These are phyloP conservation scores for Epichloe uncinata DNA, from an alignment of 2,329 filamentous ascomycete species.

Conservation along the genomic window DNA sequence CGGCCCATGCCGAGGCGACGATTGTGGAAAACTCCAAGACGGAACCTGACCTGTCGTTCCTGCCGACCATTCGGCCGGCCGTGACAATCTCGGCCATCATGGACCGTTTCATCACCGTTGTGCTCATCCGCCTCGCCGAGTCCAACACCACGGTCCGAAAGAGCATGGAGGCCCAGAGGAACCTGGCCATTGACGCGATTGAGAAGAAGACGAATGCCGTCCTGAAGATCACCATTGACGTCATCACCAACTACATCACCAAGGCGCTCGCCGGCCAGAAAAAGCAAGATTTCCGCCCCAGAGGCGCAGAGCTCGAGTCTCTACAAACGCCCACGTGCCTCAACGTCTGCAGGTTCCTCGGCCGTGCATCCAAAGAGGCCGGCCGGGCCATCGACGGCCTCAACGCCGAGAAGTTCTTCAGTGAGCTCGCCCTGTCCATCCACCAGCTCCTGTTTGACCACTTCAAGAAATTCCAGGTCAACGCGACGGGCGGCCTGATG, in stretches of 20 bases:
- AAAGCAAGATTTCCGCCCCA: conserved; percentile 83
- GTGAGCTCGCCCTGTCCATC: conserved; percentile 70
- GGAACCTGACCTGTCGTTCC: conserved; percentile 78
- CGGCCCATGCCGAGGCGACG: conserved; percentile 58
- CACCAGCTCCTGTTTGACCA: conserved; percentile 75
- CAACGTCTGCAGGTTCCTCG: conserved; percentile 67
- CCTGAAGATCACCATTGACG: conserved; percentile 45
- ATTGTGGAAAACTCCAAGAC: conserved; percentile 66
- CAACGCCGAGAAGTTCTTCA: conserved; percentile 70
- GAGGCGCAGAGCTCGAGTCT: conserved; percentile 64
- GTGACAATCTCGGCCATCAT: conserved; percentile 88
- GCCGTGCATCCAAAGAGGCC: conserved; percentile 48
- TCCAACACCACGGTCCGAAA: conserved; percentile 81
- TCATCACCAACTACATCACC: conserved; percentile 61
- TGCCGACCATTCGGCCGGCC: conserved; percentile 64
- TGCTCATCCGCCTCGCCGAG: conserved; percentile 79
- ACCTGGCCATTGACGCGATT: conserved; percentile 58
- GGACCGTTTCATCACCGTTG: conserved; percentile 80
- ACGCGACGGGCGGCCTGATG: conserved; percentile 84
- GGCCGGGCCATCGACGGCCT: conserved; percentile 63
- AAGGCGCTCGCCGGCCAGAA: conserved; percentile 65
- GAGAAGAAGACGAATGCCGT: conserved; percentile 67
- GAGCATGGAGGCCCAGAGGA: conserved; percentile 76
- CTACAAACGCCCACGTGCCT: conserved; percentile 80
- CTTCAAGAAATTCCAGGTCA: conserved; percentile 88